A percentile compares a stretch with the other conserved stretches of the same genome.
phyloP scores from a whole-genome alignment of 2,329 filamentous ascomycete genomes.

The Neofusicoccum laricinum region DNA sequence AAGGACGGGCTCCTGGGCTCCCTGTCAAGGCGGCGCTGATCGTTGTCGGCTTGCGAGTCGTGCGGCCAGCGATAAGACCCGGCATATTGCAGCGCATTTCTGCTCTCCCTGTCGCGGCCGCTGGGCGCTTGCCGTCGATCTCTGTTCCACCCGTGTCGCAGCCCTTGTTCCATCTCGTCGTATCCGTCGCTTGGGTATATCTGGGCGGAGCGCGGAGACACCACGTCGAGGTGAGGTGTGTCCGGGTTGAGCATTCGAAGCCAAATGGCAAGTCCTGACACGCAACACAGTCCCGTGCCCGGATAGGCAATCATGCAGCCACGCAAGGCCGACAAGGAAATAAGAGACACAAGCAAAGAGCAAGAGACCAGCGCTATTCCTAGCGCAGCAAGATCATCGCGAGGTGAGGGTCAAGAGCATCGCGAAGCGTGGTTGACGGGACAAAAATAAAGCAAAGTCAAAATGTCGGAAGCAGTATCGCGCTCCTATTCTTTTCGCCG shows the following conservation, averaged over 20 bases:
- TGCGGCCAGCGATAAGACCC: not conserved
- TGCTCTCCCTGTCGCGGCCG: not conserved
- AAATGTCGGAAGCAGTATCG: no score
- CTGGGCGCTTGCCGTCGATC: not conserved
- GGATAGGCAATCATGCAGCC: not conserved
- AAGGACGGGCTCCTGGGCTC: not conserved
- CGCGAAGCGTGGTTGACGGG: not conserved
- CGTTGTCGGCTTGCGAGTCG: constrained; percentile 3
- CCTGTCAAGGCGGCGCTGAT: not conserved
- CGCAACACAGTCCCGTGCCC: no score
- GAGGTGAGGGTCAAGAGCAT: not conserved
- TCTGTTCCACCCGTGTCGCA: not conserved
- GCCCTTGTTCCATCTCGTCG: not conserved
- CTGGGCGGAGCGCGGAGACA: not conserved
- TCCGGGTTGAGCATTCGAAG: not conserved
- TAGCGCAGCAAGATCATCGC: not conserved
- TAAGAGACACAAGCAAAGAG: not conserved
- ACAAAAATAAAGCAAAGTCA: not conserved
- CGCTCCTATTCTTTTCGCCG: no score
- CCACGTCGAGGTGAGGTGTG: not conserved
- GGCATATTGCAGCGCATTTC: not conserved
- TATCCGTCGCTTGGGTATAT: not conserved
- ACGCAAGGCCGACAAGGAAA: not conserved
- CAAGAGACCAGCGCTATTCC: not conserved
- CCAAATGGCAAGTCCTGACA: not conserved